Conservation (phyloP, 371 early-diverging fungal species). For the Zancudomyces culisetae region DNA sequence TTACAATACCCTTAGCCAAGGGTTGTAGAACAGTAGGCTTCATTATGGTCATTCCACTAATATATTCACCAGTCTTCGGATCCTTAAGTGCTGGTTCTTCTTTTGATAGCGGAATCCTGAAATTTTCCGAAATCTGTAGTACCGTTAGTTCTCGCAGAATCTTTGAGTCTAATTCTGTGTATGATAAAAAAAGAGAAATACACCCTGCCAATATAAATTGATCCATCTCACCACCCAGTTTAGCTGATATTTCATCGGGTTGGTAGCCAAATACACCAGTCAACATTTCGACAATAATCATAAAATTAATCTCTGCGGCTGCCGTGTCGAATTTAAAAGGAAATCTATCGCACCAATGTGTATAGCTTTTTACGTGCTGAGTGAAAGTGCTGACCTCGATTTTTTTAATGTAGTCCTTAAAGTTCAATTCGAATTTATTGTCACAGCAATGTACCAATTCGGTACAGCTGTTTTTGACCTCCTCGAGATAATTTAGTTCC, state of each 20-base stretch:
- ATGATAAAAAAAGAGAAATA: conserved; percentile 55
- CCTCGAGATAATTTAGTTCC: too few species aligned
- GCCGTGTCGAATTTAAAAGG: conserved; percentile 49
- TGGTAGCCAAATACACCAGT: conserved; percentile 36
- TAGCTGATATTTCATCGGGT: not conserved
- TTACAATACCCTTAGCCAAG: conserved; percentile 39
- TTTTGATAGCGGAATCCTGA: conserved; percentile 20
- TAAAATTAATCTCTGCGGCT: conserved; percentile 52
- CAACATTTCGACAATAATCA: conserved; percentile 43
- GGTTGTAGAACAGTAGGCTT: conserved; percentile 41
- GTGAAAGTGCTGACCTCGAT: too few species aligned
- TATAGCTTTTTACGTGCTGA: too few species aligned
- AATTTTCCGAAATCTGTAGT: conserved; percentile 16
- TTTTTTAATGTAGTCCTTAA: too few species aligned
- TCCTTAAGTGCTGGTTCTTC: conserved; percentile 11
- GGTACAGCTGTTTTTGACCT: too few species aligned
- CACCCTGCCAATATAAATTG: conserved; percentile 63
- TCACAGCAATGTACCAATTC: too few species aligned
- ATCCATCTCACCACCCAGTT: conserved; percentile 18
- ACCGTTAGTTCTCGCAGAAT: conserved; percentile 14
- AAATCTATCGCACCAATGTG: conserved; percentile 21
- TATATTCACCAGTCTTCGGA: conserved; percentile 4
- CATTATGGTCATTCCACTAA: conserved; percentile 35
- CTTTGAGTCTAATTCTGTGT: conserved; percentile 12
- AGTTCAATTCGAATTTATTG: too few species aligned